Conservation (phyloP, 2,329 filamentous ascomycete genomes). For the Cercospora janseana region DNA sequence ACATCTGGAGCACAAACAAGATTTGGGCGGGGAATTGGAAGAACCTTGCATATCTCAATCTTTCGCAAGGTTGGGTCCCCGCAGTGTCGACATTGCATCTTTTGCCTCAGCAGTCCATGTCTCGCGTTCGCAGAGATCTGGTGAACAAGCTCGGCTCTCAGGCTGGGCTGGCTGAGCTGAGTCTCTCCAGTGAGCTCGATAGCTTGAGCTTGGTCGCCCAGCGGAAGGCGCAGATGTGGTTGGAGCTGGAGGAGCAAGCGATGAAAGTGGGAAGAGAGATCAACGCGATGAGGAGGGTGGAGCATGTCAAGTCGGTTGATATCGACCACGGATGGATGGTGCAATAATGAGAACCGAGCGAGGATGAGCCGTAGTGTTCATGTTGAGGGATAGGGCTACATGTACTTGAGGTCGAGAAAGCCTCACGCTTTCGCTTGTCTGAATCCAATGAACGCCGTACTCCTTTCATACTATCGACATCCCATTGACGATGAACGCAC, state of each 20-base stretch:
- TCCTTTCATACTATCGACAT: not conserved
- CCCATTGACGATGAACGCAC: no score
- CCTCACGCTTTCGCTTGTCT: no score
- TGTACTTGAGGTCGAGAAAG: no score
- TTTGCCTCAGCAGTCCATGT: constrained; percentile 35
- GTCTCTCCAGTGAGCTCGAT: not conserved
- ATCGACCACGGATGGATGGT: constrained; percentile 24
- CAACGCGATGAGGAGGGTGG: constrained; percentile 29
- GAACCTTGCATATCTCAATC: constrained; percentile 44
- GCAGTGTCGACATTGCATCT: constrained; percentile 21
- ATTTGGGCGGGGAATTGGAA: constrained; percentile 46
- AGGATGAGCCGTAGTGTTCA: no score
- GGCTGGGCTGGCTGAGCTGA: not conserved
- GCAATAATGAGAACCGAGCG: not conserved
- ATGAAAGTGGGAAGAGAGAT: constrained; percentile 37
- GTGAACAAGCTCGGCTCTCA: constrained; percentile 12
- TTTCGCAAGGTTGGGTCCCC: constrained; percentile 48
- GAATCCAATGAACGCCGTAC: no score
- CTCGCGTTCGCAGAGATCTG: constrained; percentile 5
- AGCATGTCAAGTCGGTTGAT: constrained; percentile 17
- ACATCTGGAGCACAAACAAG: constrained; percentile 36
- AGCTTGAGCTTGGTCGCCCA: constrained; percentile 4
- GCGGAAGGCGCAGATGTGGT: constrained; percentile 34
- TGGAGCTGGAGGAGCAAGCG: constrained; percentile 41
- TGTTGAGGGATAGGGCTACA: no score